phyloP scores from a whole-genome alignment of 495 filamentous ascomycete genomes.

The Annulohypoxylon nitens region DNA sequence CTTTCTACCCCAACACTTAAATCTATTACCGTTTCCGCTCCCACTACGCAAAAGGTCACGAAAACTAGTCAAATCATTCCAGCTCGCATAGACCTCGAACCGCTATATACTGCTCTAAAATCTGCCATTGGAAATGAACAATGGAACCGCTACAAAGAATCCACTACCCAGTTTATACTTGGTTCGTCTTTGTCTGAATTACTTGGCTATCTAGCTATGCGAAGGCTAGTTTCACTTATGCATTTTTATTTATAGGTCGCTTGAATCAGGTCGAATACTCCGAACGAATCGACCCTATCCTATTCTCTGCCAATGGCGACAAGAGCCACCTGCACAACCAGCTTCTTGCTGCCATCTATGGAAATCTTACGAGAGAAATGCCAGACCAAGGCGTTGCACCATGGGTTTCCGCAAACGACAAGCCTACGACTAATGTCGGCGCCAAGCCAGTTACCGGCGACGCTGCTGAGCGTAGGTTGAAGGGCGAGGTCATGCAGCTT shows the following conservation, averaged over 20 bases:
- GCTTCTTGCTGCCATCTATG: conserved; percentile 85
- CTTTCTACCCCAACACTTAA: conserved; percentile 74
- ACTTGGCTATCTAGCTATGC: not conserved
- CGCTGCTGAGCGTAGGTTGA: conserved; percentile 89
- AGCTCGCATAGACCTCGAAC: conserved; percentile 88
- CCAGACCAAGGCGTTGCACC: conserved; percentile 92
- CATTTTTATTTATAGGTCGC: conserved; percentile 70
- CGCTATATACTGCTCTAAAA: conserved; percentile 89
- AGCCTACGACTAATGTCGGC: conserved; percentile 78
- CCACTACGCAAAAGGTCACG: conserved; percentile 69
- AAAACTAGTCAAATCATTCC: conserved; percentile 76
- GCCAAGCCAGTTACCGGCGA: conserved; percentile 87
- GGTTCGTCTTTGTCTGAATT: conserved; percentile 67
- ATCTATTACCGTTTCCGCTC: conserved; percentile 68
- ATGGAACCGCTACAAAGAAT: conserved; percentile 90
- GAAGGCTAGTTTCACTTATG: conserved; percentile 25
- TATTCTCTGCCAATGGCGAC: conserved; percentile 76
- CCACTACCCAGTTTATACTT: conserved; percentile 81
- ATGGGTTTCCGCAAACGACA: conserved; percentile 97
- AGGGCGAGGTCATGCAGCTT: conserved; percentile 94
- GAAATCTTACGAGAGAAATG: conserved; percentile 87
- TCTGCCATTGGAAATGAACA: conserved; percentile 79
- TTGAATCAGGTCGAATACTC: conserved; percentile 88
- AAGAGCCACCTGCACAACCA: conserved; percentile 91
- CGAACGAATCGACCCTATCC: conserved; percentile 75